Evolutionary conservation across 2,329 filamentous ascomycete genomes (phyloP).

Genomic region (Penicillium sp.): DNA sequence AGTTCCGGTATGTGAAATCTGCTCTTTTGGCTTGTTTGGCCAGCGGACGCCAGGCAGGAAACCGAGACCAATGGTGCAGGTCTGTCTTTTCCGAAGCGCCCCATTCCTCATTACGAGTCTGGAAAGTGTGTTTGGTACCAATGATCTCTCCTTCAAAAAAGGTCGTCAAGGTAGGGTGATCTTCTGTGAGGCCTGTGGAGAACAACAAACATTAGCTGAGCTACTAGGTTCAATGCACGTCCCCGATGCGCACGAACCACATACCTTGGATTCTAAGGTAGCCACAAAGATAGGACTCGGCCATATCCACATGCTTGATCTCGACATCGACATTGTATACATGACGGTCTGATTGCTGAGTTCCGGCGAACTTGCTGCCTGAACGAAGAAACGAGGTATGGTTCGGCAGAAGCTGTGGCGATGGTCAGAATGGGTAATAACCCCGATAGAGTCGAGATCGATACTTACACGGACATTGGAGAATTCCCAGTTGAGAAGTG

Average conservation of each 20-base stretch:
- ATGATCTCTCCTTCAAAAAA: constrained; percentile 99
- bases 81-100: constrained; percentile 90
- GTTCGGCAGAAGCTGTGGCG: constrained; percentile 65
- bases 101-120: constrained; percentile 85
- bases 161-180: constrained; percentile 95
- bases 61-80: constrained; percentile 88
- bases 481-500: constrained; percentile 54
- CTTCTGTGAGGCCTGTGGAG: constrained; percentile 75
- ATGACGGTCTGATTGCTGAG: constrained; percentile 88
- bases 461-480: constrained; percentile 55
- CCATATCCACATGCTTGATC: constrained; percentile 93
- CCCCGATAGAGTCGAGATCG: neutral
- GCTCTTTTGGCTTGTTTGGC: constrained; percentile 60
- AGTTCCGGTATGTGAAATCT: constrained; percentile 63
- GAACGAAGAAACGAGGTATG: constrained; percentile 82
- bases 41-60: constrained; percentile 79
- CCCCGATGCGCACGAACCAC: constrained; percentile 11
- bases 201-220: constrained; percentile 9
- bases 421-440: constrained; percentile 15
- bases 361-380: constrained; percentile 84
- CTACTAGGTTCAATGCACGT: neutral
- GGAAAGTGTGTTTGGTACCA: constrained; percentile 89
- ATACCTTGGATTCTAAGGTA: constrained; percentile 92
- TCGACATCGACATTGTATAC: constrained; percentile 95
- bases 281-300: constrained; percentile 89